Evolutionary conservation across 108 stramenopile species (phyloP), one percentile per base, ranked within the genome.

Genomic region (Skeletonema grethae): DNA sequence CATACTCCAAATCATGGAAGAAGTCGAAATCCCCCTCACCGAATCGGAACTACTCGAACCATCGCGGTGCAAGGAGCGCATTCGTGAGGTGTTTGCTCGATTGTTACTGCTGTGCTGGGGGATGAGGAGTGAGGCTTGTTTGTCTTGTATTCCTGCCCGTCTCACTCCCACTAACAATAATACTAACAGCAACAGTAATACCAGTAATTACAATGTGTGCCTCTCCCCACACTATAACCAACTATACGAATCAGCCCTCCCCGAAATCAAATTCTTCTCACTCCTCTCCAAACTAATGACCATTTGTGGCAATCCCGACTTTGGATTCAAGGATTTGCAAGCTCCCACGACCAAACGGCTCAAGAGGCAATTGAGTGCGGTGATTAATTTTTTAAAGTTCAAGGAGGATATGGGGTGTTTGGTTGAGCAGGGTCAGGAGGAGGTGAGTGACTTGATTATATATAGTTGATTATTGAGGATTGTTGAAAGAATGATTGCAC

Each of bases 331-430:
- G 61, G 99, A 99, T 67, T 61, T 98, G 41, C 68, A 85, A 28
- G 39, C 65, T 36, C 97, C 97, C 0, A 74, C 61, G 15, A 11
- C 75, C 16, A 91, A 90, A 63, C 82, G 97, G 20, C 80, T 98
- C n/a, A 83, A 87, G 7, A 66, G 84, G 16, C 97, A 98, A 64
- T 81, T 99, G 32, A 91, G 91, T 43, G 98, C 96, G 10, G 82
- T 88, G 29, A 96, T 98, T 66, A 99, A 99, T 83, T 94, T 98
- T 76, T 80, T 90, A 67, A 96, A 94, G 69, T 98, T 96, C 68
- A 86, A 96, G 6, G 95, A 98, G 60, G 97, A 97, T 61, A 84
- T 96, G 63, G 55, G 64, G 8, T 67, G 92, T 61, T 92, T 91
- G 70, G 72, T 68, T 11, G 86, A 94, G 45, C 73, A 93, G 57